Conservation (phyloP, 352 stramenopile genomes). For the Pythium aphanidermatum region DNA sequence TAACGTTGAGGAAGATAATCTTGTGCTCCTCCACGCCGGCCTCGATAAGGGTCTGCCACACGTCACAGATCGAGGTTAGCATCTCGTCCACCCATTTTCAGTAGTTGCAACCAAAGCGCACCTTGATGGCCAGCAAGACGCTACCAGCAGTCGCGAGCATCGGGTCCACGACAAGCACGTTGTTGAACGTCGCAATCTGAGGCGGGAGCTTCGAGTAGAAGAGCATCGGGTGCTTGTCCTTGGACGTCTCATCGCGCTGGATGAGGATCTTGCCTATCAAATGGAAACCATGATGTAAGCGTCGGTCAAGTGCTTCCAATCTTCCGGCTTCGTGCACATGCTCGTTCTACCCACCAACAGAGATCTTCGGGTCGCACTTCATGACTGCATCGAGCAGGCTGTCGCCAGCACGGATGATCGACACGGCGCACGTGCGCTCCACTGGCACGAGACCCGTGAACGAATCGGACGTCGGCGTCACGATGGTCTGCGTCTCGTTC, state of each 20-base stretch:
- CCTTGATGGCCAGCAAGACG: slow-evolving; percentile 88
- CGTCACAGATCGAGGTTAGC: slow-evolving; percentile 10
- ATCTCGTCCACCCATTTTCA: neutral
- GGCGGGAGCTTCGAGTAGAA: slow-evolving; percentile 95
- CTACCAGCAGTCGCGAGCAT: slow-evolving; percentile 94
- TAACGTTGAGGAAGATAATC: slow-evolving; percentile 95
- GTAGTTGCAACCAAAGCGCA: slow-evolving; percentile 12
- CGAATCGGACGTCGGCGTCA: slow-evolving; percentile 63
- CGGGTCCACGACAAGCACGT: slow-evolving; percentile 95
- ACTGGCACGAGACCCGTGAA: slow-evolving; percentile 46
- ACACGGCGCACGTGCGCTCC: slow-evolving; percentile 86
- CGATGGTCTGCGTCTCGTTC: slow-evolving; percentile 41
- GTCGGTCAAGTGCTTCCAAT: neutral
- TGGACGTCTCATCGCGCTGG: slow-evolving; percentile 91
- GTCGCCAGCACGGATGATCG: slow-evolving; percentile 91
- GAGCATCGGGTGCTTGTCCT: slow-evolving; percentile 82
- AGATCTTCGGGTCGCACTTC: slow-evolving; percentile 71
- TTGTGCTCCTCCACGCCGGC: slow-evolving; percentile 80
- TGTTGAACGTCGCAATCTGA: slow-evolving; percentile 62
- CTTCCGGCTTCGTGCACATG: too few relatives aligned
- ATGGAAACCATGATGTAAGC: neutral
- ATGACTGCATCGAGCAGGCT: slow-evolving; percentile 89
- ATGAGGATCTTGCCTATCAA: slow-evolving; percentile 94
- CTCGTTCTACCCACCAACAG: slow-evolving; percentile 75
- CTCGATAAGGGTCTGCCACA: slow-evolving; percentile 69